A percentile compares a stretch with the other conserved stretches of the same genome.
Conservation (phyloP, 1,284 basidiomycete genomes). For the Trametes pubescens region DNA sequence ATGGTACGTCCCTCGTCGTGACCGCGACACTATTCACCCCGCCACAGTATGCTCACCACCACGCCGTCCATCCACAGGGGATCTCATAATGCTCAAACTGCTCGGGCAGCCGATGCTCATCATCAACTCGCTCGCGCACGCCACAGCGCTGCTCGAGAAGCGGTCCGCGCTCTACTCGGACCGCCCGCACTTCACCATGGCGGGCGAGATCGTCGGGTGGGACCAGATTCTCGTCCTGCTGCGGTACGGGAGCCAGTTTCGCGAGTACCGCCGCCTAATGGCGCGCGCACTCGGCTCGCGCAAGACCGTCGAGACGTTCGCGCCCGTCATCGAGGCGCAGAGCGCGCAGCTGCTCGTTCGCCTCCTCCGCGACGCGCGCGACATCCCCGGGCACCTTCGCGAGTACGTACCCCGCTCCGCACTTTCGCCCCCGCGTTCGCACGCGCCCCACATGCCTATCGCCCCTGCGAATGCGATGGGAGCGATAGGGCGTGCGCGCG, state of each 20-base stretch:
- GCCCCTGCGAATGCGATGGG: slow-evolving; percentile 46
- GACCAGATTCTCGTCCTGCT: slow-evolving; percentile 43
- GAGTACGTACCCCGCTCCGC: slow-evolving; percentile 17
- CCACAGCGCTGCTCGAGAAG: slow-evolving; percentile 50
- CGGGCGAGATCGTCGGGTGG: slow-evolving; percentile 45
- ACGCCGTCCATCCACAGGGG: slow-evolving; percentile 23
- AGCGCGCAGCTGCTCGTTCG: slow-evolving; percentile 48
- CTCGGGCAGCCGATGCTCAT: slow-evolving; percentile 69
- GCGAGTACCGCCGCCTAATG: slow-evolving; percentile 43
- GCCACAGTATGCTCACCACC: not conserved
- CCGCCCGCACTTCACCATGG: slow-evolving; percentile 44
- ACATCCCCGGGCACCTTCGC: slow-evolving; percentile 47
- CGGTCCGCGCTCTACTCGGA: slow-evolving; percentile 48
- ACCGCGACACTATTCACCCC: not conserved
- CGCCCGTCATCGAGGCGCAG: slow-evolving; percentile 36
- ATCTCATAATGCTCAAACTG: slow-evolving; percentile 48
- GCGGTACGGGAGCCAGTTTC: slow-evolving; percentile 46
- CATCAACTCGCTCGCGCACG: slow-evolving; percentile 61
- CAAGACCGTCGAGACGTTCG: slow-evolving; percentile 36
- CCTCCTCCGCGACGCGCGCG: slow-evolving; percentile 60
- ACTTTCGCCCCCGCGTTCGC: not conserved
- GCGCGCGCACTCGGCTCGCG: slow-evolving; percentile 31
- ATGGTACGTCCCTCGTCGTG: slow-evolving; percentile 30
- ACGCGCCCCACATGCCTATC: slow-evolving; percentile 47
- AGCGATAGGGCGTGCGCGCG: not conserved